A percentile compares a stretch with the other conserved stretches of the same genome.
phyloP scores from a whole-genome alignment of 1,284 basidiomycete species.

The Moesziomyces globuligerus region DNA sequence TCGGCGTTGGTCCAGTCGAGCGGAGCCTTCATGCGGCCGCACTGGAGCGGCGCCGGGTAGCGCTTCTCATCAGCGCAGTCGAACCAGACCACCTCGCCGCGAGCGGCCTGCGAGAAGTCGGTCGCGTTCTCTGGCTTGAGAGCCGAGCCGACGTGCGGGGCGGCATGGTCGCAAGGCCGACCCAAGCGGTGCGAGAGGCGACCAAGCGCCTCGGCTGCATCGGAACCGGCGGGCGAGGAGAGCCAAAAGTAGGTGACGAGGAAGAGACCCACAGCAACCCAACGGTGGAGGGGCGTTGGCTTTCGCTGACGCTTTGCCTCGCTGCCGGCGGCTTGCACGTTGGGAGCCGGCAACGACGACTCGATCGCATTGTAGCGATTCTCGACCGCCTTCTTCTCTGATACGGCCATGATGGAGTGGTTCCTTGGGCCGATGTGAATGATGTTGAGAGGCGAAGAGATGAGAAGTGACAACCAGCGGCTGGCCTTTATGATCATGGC shows the following conservation, averaged over 20 bases:
- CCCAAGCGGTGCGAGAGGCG: slow-evolving; percentile 14
- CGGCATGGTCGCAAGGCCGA: slow-evolving; percentile 11
- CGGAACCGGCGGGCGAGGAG: slow-evolving; percentile 13
- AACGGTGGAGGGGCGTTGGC: slow-evolving; percentile 19
- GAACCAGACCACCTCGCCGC: slow-evolving; percentile 42
- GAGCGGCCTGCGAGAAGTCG: slow-evolving; percentile 36
- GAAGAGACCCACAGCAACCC: slow-evolving; percentile 11
- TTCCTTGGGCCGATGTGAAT: neutral
- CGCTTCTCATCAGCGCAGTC: slow-evolving; percentile 40
- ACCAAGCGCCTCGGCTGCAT: slow-evolving; percentile 9
- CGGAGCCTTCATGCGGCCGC: slow-evolving; percentile 51
- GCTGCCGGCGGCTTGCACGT: slow-evolving; percentile 4
- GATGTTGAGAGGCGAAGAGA: too few species aligned
- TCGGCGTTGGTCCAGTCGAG: slow-evolving; percentile 50
- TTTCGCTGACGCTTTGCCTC: slow-evolving; percentile 15
- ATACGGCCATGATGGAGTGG: slow-evolving; percentile 12
- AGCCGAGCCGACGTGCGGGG: slow-evolving; percentile 7
- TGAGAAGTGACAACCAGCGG: too few species aligned
- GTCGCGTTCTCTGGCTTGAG: slow-evolving; percentile 35
- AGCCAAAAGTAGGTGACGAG: slow-evolving; percentile 22
- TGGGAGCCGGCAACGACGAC: slow-evolving; percentile 17
- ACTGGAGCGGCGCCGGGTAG: slow-evolving; percentile 41
- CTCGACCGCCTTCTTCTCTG: slow-evolving; percentile 24
- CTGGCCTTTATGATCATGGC: neutral
- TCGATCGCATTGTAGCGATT: slow-evolving; percentile 36